These are phyloP conservation scores for Rhodotorula glutinis DNA, from an alignment of 1,284 basidiomycete species.

Conservation along the genomic window DNA sequence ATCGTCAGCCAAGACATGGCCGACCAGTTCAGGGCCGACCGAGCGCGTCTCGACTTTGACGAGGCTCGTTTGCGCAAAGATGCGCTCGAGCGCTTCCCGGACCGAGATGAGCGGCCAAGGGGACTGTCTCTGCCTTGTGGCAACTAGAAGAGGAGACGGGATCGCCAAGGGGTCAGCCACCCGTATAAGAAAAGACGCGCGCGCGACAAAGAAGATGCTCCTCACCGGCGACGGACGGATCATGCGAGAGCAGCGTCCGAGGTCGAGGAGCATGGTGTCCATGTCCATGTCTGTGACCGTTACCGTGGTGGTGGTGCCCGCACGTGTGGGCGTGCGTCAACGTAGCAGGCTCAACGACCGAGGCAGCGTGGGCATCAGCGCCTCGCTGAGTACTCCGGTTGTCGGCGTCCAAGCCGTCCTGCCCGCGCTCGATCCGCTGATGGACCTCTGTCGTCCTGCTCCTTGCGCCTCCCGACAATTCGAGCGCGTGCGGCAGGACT, in stretches of 20 bases:
- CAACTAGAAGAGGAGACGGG: slow-evolving; percentile 50
- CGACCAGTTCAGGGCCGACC: slow-evolving; percentile 59
- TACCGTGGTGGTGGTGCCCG: slow-evolving; percentile 19
- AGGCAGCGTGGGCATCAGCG: too few relatives aligned
- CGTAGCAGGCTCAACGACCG: not conserved
- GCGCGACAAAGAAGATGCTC: slow-evolving; percentile 9
- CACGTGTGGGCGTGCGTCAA: slow-evolving; percentile 34
- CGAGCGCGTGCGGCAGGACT: slow-evolving; percentile 64
- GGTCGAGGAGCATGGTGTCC: slow-evolving; percentile 47
- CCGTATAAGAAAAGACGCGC: not conserved
- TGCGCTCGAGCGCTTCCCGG: slow-evolving; percentile 60
- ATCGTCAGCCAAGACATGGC: slow-evolving; percentile 71
- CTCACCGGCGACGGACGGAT: slow-evolving; percentile 55
- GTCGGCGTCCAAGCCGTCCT: slow-evolving; percentile 8
- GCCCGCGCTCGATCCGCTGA: slow-evolving; percentile 33
- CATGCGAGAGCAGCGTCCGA: slow-evolving; percentile 61
- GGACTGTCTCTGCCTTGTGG: slow-evolving; percentile 66
- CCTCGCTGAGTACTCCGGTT: not conserved
- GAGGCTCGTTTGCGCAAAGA: slow-evolving; percentile 57
- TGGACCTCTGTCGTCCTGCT: slow-evolving; percentile 60
- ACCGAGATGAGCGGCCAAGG: slow-evolving; percentile 71
- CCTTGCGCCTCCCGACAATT: slow-evolving; percentile 66
- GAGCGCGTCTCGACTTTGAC: slow-evolving; percentile 51
- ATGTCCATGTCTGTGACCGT: slow-evolving; percentile 41
- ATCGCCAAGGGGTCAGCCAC: too few relatives aligned